Evolutionary conservation across 2,329 filamentous ascomycete genomes (phyloP), one percentile per base, ranked within the genome.

Genomic region (Paramyrothecium sp.): DNA sequence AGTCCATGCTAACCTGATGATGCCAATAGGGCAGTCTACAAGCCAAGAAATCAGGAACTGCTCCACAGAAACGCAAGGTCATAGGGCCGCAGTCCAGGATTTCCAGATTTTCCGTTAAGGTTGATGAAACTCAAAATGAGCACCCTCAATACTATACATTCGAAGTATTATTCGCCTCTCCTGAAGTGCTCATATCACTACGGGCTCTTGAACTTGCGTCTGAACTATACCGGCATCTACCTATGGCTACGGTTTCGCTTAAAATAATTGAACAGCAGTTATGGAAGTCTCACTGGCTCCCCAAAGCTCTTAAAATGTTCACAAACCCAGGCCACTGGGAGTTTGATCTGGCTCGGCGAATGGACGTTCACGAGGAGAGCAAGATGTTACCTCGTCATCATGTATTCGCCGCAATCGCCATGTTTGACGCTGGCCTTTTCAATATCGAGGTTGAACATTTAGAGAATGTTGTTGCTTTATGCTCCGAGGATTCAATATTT

Each of bases 401-500:
- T 30, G 48, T 55, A 2, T 60, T 60, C 41, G 33, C 55, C 16
- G 48, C 41, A 30, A 48, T 60, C 41, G 58, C 58, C 2, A 60
- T 55, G 58, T 57, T 60, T 41, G 58, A 57, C 12, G 53, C 58
- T 1, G 58, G 58, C 8, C 26, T 23, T 5, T 48, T 57, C 20
- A 56, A 57, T 26, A 54, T 60, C 22, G 53, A 57, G 2, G 34
- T 55, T 7, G 53, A 47, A 26, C 46, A 56, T 13, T 30, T 60
- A 52, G 49, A 12, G 17, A 50, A 58, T 26, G 56, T 58, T 16
- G 26, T 58, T 33, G 56, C 53, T 47, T 22, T 58, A 7, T 58
- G 53, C 30, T 58, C 19, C 13, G 56, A 55, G 33, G 44, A 58
- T 23, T 58, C 56, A 17, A 53, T 58, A 10, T 58, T 58, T 49